Conservation (phyloP, 2,329 filamentous ascomycete genomes). For the Dothistroma pini region DNA sequence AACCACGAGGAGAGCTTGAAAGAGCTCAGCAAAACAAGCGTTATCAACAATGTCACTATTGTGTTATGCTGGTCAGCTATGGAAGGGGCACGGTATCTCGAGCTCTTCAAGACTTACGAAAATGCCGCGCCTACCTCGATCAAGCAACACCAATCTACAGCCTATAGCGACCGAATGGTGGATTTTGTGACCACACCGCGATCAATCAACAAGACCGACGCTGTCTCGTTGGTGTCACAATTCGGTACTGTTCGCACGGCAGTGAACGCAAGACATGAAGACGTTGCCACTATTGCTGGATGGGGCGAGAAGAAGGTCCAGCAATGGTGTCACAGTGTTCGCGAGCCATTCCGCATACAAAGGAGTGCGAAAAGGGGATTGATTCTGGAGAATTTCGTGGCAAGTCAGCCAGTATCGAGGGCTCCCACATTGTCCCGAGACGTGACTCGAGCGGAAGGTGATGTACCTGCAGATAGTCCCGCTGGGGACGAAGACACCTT, state of each 20-base stretch:
- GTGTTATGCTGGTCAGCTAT: slow-evolving; percentile 92
- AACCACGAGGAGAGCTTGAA: slow-evolving; percentile 89
- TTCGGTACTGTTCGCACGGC: slow-evolving; percentile 87
- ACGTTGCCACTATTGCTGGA: slow-evolving; percentile 77
- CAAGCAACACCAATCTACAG: slow-evolving; percentile 75
- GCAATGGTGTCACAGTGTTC: slow-evolving; percentile 74
- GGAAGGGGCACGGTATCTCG: slow-evolving; percentile 89
- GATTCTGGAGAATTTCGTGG: slow-evolving; percentile 32
- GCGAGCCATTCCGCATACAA: slow-evolving; percentile 77
- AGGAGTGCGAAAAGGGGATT: slow-evolving; percentile 61
- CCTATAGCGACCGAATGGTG: slow-evolving; percentile 80
- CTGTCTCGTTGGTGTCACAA: slow-evolving; percentile 80
- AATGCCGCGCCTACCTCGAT: slow-evolving; percentile 79
- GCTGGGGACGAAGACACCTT: neutral
- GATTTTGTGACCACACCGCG: slow-evolving; percentile 91
- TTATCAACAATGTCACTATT: slow-evolving; percentile 89
- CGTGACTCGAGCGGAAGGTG: slow-evolving; percentile 24
- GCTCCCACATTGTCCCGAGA: slow-evolving; percentile 27
- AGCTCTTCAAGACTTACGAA: slow-evolving; percentile 93
- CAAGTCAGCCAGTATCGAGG: slow-evolving; percentile 25
- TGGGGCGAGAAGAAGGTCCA: slow-evolving; percentile 97
- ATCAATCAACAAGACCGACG: slow-evolving; percentile 91
- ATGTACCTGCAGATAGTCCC: neutral
- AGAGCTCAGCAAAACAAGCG: slow-evolving; percentile 85
- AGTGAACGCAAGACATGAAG: slow-evolving; percentile 81